Evolutionary conservation across 768 basidiomycete genomes (phyloP), one percentile per base, ranked within the genome.

Genomic region (Pleurotus djamor): DNA sequence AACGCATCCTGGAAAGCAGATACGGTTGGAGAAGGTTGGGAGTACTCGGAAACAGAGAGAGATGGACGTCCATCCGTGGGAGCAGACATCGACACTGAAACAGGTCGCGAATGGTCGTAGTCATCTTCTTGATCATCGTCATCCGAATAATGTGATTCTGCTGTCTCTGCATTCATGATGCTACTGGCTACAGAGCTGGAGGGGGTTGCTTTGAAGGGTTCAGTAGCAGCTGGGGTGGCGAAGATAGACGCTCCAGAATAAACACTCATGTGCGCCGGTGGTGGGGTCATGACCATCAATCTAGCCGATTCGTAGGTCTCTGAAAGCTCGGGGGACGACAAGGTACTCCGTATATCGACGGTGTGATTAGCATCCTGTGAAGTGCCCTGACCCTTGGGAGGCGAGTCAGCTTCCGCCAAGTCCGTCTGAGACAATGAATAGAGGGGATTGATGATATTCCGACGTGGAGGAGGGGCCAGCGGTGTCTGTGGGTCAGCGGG

Each of bases 1-100:
- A 83, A 68, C 13, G 79, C 83, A 63, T 90, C 88, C 32, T 84
- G 83, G 72, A 92, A 92, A n/a, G 87, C 88, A n/a, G 90, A 91
- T 5, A 80, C 85, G 3, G 89, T 89, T 1, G 90, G 91, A 8
- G 90, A 92, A 4, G 82, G 78, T 62, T 85, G 84, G 8, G 88
- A 86, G 68, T 88, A 87, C 57, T 85, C 83, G 10, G 88, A 89
- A 33, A 85, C 82, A 12, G 88, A 89, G 33, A 86, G 63, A 16
- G 89, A 88, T 3, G 76, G 82, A 43, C 86, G 78, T 62, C 76
- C 79, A 14, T 71, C 79, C 63, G 68, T 63, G 33, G 70, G 67
- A 3, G 81, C 69, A 21, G 86, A 86, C 48, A 84, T 63, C 16
- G 82, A 76, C 60, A 85, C 70, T 1, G 86, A 87, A 34, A 74